Evolutionary conservation across 306 rosid species (phyloP).

Genomic region (Cucurbita moschata): DNA sequence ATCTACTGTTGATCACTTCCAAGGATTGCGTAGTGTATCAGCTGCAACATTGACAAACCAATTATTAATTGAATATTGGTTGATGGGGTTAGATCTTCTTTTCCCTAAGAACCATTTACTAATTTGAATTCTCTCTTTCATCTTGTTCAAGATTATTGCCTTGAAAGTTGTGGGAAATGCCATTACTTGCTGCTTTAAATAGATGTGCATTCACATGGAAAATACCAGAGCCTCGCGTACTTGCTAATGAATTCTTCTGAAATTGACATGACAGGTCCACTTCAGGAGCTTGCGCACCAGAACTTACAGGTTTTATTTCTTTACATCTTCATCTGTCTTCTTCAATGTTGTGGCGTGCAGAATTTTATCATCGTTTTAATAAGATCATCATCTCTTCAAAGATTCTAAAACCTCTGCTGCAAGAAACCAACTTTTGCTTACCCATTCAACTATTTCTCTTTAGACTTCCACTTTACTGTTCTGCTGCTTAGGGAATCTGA

Average conservation of each 20-base stretch:
- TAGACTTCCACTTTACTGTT: not conserved
- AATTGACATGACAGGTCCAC: slow-evolving; percentile 8
- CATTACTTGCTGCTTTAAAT: not conserved
- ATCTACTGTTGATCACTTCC: not conserved
- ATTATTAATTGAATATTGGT: not conserved
- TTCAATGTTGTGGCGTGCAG: slow-evolving; percentile 8
- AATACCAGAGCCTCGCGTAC: slow-evolving; percentile 1
- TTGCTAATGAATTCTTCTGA: slow-evolving; percentile 5
- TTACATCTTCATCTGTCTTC: not conserved
- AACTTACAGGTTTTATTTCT: slow-evolving; percentile 1
- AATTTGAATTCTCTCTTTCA: not conserved
- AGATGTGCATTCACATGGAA: not conserved
- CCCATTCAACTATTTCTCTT: slow-evolving; percentile 7
- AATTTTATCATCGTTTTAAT: slow-evolving; percentile 12
- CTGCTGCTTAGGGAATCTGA: not conserved
- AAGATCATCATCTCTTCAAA: slow-evolving; percentile 8
- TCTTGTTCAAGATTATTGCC: not conserved
- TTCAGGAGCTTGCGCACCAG: slow-evolving; percentile 1
- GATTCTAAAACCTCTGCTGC: slow-evolving; percentile 28
- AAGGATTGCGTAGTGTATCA: not conserved
- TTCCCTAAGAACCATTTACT: not conserved
- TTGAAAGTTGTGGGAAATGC: not conserved
- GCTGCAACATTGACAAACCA: not conserved
- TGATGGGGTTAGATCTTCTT: not conserved
- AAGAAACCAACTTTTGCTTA: slow-evolving; percentile 23